A percentile compares a stretch with the other conserved stretches of the same genome.
phyloP scores from a whole-genome alignment of 2,329 filamentous ascomycete species.

The Lecanicillium sp. region DNA sequence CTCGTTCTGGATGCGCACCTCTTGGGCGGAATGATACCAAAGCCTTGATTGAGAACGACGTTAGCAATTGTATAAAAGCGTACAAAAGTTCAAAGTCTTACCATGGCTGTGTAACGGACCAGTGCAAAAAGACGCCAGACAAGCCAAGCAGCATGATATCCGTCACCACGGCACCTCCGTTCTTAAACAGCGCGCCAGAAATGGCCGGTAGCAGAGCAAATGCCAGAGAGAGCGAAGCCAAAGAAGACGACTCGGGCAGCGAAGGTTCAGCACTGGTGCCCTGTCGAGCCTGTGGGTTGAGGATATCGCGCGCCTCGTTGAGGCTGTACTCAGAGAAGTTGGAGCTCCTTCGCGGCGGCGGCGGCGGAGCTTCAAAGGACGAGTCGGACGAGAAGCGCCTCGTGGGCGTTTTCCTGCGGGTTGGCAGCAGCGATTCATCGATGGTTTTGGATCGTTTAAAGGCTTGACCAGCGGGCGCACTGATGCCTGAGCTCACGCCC shows the following conservation, averaged over 20 bases:
- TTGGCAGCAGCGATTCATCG: constrained; percentile 20
- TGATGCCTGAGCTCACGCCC: constrained; percentile 6
- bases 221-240: constrained; percentile 73
- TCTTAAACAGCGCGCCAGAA: constrained; percentile 75
- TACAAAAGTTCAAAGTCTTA: too few relatives aligned
- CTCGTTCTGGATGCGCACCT: constrained; percentile 47
- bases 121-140: constrained; percentile 81
- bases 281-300: constrained; percentile 40
- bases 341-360: constrained; percentile 58
- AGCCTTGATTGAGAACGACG: too few relatives aligned
- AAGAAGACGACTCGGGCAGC: constrained; percentile 51
- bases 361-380: constrained; percentile 17
- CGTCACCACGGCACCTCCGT: constrained; percentile 75
- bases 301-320: constrained; percentile 60
- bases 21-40: constrained; percentile 67
- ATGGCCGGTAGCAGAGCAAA: constrained; percentile 80
- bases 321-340: constrained; percentile 70
- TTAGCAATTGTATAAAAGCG: too few relatives aligned
- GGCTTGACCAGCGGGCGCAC: constrained; percentile 22
- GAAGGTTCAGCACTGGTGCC: constrained; percentile 25
- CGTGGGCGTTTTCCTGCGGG: constrained; percentile 15
- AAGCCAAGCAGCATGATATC: constrained; percentile 75
- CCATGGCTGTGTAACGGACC: constrained; percentile 88
- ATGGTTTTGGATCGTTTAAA: constrained; percentile 33
- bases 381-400: constrained; percentile 17